These are phyloP conservation scores for Paramecium octaurelia DNA, from an alignment of 73 alveolate species.

Conservation along the genomic window DNA sequence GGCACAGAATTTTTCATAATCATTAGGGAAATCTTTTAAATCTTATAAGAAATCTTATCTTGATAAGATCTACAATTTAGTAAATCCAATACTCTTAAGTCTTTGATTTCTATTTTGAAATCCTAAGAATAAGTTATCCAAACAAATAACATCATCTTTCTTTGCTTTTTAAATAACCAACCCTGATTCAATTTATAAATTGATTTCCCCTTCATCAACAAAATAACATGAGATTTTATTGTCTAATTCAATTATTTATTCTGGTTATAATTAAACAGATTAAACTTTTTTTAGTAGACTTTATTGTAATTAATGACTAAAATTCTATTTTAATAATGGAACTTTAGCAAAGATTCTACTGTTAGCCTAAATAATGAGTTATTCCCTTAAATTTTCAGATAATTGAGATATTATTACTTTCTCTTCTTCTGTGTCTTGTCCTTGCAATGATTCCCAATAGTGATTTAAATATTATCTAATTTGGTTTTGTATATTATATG, in stretches of 20 bases:
- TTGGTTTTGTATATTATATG: constrained; percentile 60
- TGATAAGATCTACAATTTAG: not conserved
- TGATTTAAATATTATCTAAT: constrained; percentile 68
- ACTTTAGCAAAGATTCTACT: not conserved
- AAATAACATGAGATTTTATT: not conserved
- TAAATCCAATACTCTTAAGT: constrained; percentile 42
- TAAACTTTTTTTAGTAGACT: not conserved
- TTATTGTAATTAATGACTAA: constrained; percentile 18
- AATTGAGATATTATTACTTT: constrained; percentile 21
- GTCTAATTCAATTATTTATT: constrained; percentile 38
- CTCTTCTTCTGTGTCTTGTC: constrained; percentile 37
- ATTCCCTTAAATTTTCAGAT: constrained; percentile 11
- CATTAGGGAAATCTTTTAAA: constrained; percentile 11
- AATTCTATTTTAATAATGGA: not conserved
- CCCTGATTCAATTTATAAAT: not conserved
- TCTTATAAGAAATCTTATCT: constrained; percentile 27
- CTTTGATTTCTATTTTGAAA: not conserved
- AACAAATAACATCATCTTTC: not conserved
- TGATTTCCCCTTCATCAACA: constrained; percentile 44
- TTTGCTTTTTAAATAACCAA: not conserved
- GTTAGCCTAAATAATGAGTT: constrained; percentile 34
- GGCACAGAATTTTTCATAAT: constrained; percentile 40
- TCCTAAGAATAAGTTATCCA: constrained; percentile 5
- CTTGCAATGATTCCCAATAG: constrained; percentile 60
- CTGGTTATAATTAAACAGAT: constrained; percentile 31